phyloP scores from a whole-genome alignment of 2,329 filamentous ascomycete species.

The Pseudogymnoascus sp. region DNA sequence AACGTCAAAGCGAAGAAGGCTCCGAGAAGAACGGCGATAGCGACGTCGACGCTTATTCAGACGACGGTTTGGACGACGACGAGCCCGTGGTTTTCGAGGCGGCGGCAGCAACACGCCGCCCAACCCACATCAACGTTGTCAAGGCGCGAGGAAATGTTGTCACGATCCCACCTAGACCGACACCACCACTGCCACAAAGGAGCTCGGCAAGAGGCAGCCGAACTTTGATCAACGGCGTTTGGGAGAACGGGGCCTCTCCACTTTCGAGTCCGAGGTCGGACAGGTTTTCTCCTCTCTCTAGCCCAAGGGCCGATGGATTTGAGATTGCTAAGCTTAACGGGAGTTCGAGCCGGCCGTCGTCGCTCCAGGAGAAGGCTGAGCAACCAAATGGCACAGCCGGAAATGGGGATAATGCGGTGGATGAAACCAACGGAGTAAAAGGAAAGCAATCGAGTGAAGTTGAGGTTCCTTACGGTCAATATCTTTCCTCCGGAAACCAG shows the following conservation, averaged over 20 bases:
- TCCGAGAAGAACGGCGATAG: constrained; percentile 39
- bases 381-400: background rate
- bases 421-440: background rate
- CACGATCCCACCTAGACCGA: constrained; percentile 75
- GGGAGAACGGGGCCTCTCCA: constrained; percentile 18
- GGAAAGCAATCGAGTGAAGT: background rate
- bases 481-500: background rate
- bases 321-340: constrained; percentile 2
- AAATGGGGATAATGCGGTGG: background rate
- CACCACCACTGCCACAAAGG: constrained; percentile 62
- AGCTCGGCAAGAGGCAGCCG: constrained; percentile 50
- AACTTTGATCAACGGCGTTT: constrained; percentile 13
- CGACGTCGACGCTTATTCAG: constrained; percentile 42
- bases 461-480: background rate
- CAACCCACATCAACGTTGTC: constrained; percentile 26
- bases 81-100: constrained; percentile 65
- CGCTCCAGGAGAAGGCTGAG: background rate
- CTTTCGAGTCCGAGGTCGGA: constrained; percentile 1
- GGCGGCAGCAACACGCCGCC: constrained; percentile 47
- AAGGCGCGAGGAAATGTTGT: constrained; percentile 69
- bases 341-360: background rate
- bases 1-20: constrained; percentile 22
- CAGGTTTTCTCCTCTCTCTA: constrained; percentile 10
- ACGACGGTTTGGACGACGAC: constrained; percentile 44
- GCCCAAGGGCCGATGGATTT: constrained; percentile 5